These are phyloP conservation scores for Ampelocalamus luodianensis DNA, from an alignment of 176 grass and related monocot species.

Conservation along the genomic window DNA sequence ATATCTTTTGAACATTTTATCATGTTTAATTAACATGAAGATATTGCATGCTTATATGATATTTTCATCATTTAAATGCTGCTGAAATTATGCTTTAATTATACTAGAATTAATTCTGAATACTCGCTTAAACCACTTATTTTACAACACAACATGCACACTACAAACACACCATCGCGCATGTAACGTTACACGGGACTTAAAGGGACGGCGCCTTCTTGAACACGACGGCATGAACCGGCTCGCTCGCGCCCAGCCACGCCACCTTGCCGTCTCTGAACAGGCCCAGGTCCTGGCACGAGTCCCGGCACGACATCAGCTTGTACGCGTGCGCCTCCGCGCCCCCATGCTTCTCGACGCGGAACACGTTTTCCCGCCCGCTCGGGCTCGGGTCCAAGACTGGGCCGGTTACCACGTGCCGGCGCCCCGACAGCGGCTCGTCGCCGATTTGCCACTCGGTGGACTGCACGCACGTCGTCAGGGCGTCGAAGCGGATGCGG, in stretches of 20 bases:
- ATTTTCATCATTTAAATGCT: too few relatives aligned
- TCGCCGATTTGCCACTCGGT: constrained; percentile 57
- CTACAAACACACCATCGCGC: background rate
- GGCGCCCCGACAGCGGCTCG: background rate
- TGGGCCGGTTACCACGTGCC: constrained; percentile 51
- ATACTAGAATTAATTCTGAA: too few relatives aligned
- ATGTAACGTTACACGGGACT: background rate
- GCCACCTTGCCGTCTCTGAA: background rate
- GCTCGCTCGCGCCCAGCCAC: constrained; percentile 40
- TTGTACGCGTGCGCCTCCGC: constrained; percentile 41
- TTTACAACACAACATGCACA: too few relatives aligned
- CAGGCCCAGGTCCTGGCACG: constrained; percentile 49
- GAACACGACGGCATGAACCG: constrained; percentile 43
- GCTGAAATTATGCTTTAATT: too few relatives aligned
- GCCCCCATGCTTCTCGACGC: constrained; percentile 46
- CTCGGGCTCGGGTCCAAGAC: background rate
- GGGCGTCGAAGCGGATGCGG: constrained; percentile 45
- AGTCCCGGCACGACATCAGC: constrained; percentile 49
- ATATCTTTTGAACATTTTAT: too few relatives aligned
- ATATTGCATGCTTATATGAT: too few relatives aligned
- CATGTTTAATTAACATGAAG: too few relatives aligned
- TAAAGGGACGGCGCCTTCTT: constrained; percentile 16
- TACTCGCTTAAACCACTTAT: too few relatives aligned
- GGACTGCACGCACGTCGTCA: constrained; percentile 54
- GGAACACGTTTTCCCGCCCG: constrained; percentile 58